Evolutionary conservation across 805 yeast species (phyloP).

Genomic region (Isabelozyma heimii): DNA sequence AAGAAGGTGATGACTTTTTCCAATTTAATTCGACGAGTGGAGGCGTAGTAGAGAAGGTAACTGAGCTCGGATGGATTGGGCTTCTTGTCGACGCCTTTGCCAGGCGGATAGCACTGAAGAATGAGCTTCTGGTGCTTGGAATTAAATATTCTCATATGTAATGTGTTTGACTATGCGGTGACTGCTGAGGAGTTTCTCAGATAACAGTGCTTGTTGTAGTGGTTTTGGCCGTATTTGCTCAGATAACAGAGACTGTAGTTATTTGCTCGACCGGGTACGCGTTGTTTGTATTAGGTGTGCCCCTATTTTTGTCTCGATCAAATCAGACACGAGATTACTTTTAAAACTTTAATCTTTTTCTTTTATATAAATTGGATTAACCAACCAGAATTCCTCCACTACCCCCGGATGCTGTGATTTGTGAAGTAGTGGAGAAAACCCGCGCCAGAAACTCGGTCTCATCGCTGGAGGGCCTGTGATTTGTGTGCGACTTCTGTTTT

Average conservation of each 20-base stretch:
- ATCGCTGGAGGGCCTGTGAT: background rate
- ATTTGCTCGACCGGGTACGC: no score
- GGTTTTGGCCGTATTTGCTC: no score
- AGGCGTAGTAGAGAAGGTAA: conserved; percentile 83
- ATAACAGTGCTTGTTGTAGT: no score
- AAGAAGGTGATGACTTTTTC: conserved; percentile 80
- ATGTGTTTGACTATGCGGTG: no score
- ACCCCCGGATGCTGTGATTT: background rate
- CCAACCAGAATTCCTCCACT: no score
- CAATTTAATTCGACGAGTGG: conserved; percentile 82
- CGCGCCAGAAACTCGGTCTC: background rate
- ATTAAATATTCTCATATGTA: conserved; percentile 39
- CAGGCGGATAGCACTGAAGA: conserved; percentile 90
- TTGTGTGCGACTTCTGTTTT: background rate
- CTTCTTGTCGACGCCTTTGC: conserved; percentile 79
- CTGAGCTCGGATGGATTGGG: conserved; percentile 92
- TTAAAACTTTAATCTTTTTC: no score
- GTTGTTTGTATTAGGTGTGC: no score
- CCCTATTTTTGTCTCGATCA: no score
- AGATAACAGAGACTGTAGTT: no score
- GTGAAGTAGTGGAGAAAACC: background rate
- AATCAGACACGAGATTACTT: no score
- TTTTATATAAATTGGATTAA: no score
- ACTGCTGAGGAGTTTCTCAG: no score
- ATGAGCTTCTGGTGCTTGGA: conserved; percentile 91